These are phyloP conservation scores for Cryptococcus deneoformans DNA, from an alignment of 1,284 basidiomycete species.

Conservation along the genomic window DNA sequence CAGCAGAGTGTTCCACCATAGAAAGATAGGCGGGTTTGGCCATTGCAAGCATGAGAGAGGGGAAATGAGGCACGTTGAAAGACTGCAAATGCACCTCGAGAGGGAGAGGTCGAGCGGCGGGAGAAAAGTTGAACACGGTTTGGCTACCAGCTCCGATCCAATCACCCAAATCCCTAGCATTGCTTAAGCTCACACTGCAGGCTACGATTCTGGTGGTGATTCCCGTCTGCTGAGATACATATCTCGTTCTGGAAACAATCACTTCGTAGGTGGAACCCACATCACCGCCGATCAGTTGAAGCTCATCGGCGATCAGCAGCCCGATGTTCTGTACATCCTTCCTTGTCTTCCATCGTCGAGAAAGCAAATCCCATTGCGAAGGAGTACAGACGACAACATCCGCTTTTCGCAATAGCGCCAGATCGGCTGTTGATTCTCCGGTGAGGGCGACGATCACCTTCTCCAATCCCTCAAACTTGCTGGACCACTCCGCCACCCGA, in stretches of 20 bases:
- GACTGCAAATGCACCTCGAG: constrained; percentile 98
- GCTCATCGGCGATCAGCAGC: constrained; percentile 90
- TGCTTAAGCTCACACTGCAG: constrained; percentile 91
- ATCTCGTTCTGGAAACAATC: constrained; percentile 88
- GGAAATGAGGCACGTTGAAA: constrained; percentile 95
- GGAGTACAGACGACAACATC: constrained; percentile 92
- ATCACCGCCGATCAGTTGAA: constrained; percentile 89
- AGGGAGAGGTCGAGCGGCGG: constrained; percentile 89
- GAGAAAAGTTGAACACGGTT: constrained; percentile 97
- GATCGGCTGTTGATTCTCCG: constrained; percentile 90
- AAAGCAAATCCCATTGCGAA: constrained; percentile 93
- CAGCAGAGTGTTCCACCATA: constrained; percentile 81
- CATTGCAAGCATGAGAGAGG: constrained; percentile 98
- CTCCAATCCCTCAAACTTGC: constrained; percentile 76
- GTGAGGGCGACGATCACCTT: constrained; percentile 92
- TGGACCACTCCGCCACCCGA: constrained; percentile 82
- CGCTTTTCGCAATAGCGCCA: constrained; percentile 85
- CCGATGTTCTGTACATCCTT: constrained; percentile 96
- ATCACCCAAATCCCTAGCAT: constrained; percentile 92
- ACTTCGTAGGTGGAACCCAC: constrained; percentile 96
- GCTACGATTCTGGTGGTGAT: constrained; percentile 89
- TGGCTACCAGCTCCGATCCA: constrained; percentile 95
- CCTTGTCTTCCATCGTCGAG: constrained; percentile 85
- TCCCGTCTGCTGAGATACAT: constrained; percentile 93
- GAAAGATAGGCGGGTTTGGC: constrained; percentile 97